Evolutionary conservation across 768 basidiomycete genomes (phyloP).

Genomic region (Leccinum truebloodii): DNA sequence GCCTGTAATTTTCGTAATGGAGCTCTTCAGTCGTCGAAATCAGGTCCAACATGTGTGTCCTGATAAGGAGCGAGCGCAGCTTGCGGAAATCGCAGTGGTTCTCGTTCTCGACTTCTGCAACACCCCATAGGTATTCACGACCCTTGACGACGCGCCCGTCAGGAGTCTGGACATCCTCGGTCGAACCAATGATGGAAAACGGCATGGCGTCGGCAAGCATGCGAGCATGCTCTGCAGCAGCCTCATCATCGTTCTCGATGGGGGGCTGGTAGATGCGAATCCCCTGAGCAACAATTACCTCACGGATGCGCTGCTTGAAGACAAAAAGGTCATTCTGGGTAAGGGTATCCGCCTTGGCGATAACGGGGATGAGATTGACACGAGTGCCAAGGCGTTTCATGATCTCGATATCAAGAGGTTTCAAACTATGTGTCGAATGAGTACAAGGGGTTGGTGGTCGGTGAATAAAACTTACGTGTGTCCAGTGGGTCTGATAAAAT

Average conservation of each 20-base stretch:
- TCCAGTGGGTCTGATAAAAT: conserved; percentile 95
- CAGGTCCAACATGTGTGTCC: conserved; percentile 98
- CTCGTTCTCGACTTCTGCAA: conserved; percentile 99
- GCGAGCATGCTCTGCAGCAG: conserved; percentile 85
- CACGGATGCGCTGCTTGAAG: conserved; percentile 95
- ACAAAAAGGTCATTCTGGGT: conserved; percentile 88
- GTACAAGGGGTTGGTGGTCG: conserved; percentile 3
- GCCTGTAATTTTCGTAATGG: conserved; percentile 98
- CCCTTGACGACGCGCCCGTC: conserved; percentile 96
- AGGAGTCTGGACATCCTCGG: conserved; percentile 86
- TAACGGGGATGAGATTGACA: conserved; percentile 96
- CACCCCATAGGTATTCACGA: conserved; percentile 98
- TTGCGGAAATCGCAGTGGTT: conserved; percentile 99
- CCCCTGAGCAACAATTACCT: conserved; percentile 86
- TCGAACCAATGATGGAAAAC: conserved; percentile 98
- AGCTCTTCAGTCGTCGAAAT: conserved; percentile 94
- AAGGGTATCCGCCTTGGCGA: conserved; percentile 97
- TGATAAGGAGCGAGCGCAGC: conserved; percentile 90
- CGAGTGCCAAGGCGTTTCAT: conserved; percentile 99
- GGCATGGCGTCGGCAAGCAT: conserved; percentile 90
- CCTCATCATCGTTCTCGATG: conserved; percentile 84
- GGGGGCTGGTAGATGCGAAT: conserved; percentile 96
- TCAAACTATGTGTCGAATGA: conserved; percentile 50
- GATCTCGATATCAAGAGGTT: conserved; percentile 98
- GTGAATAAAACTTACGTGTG: conserved; percentile 71